phyloP scores from a whole-genome alignment of 2,329 filamentous ascomycete species.

The Aspergillus hortae region DNA sequence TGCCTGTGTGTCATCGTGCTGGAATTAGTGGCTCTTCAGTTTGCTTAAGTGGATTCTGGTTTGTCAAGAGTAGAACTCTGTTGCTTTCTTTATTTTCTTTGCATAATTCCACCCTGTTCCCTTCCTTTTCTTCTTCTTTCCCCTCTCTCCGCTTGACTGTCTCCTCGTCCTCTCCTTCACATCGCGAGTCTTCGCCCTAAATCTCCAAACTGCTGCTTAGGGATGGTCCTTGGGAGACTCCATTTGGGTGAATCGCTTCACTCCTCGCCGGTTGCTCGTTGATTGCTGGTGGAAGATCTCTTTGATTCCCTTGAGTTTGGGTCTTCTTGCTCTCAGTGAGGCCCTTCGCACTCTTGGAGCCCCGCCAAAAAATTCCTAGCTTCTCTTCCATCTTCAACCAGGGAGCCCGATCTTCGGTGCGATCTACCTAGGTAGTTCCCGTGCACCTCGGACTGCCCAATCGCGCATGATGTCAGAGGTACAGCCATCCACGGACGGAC shows the following conservation, averaged over 20 bases:
- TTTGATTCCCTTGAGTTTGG: not conserved
- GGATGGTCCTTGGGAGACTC: constrained; percentile 5
- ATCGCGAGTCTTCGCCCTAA: too few relatives aligned
- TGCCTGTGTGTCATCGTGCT: too few relatives aligned
- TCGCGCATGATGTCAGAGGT: constrained; percentile 6
- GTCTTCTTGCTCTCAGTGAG: not conserved
- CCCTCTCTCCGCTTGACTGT: constrained; percentile 1
- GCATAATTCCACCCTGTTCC: constrained; percentile 1
- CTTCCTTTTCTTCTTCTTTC: constrained; percentile 1
- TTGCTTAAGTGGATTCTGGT: too few relatives aligned
- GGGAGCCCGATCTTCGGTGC: too few relatives aligned
- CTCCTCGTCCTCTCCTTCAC: not conserved
- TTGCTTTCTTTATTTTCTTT: too few relatives aligned
- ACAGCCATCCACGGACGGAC: not conserved
- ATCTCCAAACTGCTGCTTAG: not conserved
- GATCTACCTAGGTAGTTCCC: not conserved
- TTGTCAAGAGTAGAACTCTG: too few relatives aligned
- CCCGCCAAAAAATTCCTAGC: too few relatives aligned
- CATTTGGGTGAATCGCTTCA: constrained; percentile 7
- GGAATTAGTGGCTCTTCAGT: too few relatives aligned
- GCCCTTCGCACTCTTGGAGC: not conserved
- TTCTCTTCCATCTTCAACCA: too few relatives aligned
- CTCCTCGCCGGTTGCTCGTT: constrained; percentile 2
- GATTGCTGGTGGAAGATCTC: not conserved
- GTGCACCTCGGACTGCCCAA: not conserved